Conservation (phyloP, 495 filamentous ascomycete species). For the Lasiosphaeria ovina region DNA sequence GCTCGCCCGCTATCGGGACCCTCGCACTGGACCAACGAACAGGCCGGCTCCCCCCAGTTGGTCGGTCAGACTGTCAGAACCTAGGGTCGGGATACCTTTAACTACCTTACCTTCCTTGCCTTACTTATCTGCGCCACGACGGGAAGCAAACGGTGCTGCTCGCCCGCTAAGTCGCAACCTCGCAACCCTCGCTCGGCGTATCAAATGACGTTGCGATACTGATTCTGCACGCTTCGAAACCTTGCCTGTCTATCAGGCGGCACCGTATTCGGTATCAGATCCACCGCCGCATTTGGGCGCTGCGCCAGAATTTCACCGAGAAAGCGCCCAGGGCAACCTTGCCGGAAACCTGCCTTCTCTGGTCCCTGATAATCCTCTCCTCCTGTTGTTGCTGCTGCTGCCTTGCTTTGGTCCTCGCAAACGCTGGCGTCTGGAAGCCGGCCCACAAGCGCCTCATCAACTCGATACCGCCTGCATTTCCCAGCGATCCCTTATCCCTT, state of each 20-base stretch:
- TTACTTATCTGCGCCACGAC: constrained; percentile 32
- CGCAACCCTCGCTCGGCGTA: constrained; percentile 13
- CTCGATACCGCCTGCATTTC: no score
- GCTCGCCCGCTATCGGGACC: constrained; percentile 3
- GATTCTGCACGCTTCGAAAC: constrained; percentile 13
- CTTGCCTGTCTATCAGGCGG: constrained; percentile 28
- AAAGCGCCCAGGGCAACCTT: constrained; percentile 19
- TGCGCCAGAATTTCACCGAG: constrained; percentile 31
- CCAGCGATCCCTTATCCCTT: constrained; percentile 9
- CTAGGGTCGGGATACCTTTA: not conserved
- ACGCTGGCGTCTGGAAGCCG: constrained; percentile 25
- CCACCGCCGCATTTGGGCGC: constrained; percentile 30
- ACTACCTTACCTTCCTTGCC: not conserved
- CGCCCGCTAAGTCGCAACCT: constrained; percentile 13
- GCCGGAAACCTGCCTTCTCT: constrained; percentile 23
- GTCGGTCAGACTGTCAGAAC: no score
- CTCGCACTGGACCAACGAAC: not conserved
- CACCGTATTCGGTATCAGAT: constrained; percentile 26
- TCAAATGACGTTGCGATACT: constrained; percentile 25
- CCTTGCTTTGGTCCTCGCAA: constrained; percentile 25
- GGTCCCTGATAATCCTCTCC: constrained; percentile 14
- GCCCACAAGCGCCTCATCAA: constrained; percentile 17
- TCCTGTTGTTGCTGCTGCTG: not conserved
- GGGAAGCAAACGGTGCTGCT: constrained; percentile 25
- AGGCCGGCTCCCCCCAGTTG: no score